Evolutionary conservation across 208 protist species (phyloP).

Genomic region (Wallacemonas sp.): DNA sequence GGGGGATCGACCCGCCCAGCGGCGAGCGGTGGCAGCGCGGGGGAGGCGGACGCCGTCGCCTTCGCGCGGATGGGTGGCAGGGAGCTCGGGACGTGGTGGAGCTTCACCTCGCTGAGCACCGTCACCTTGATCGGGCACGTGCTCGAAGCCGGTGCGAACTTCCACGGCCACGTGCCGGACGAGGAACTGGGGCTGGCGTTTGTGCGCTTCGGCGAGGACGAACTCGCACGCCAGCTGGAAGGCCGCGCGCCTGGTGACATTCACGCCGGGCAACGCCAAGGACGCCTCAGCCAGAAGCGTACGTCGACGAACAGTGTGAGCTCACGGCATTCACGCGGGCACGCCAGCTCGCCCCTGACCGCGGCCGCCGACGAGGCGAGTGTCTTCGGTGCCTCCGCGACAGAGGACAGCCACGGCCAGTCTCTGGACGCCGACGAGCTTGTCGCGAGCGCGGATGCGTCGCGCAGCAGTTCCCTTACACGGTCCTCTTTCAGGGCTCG

Average conservation of each 20-base stretch:
- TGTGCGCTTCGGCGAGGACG: conserved; percentile 36
- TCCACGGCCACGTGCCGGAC: conserved; percentile 46
- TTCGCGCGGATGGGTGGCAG: background rate
- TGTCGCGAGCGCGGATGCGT: background rate
- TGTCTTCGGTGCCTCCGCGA: too few relatives aligned
- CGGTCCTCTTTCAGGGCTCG: background rate
- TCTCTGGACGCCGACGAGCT: background rate
- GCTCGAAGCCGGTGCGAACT: conserved; percentile 29
- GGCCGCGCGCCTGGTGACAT: background rate
- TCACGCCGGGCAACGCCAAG: background rate
- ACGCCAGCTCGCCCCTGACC: background rate
- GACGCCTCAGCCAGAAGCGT: background rate
- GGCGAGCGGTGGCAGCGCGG: background rate
- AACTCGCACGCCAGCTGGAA: background rate
- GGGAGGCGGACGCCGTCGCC: background rate
- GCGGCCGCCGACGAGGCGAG: too few relatives aligned
- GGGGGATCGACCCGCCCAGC: background rate
- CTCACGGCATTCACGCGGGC: too few relatives aligned
- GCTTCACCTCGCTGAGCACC: conserved; percentile 37
- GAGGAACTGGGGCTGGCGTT: conserved; percentile 45
- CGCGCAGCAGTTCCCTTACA: background rate
- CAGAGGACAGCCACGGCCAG: background rate
- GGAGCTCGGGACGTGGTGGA: conserved; percentile 39
- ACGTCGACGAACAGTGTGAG: background rate
- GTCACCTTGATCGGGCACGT: conserved; percentile 49